Evolutionary conservation across 2,329 filamentous ascomycete species (phyloP), one percentile per base, ranked within the genome.

Genomic region (Sporothrix luriei): DNA sequence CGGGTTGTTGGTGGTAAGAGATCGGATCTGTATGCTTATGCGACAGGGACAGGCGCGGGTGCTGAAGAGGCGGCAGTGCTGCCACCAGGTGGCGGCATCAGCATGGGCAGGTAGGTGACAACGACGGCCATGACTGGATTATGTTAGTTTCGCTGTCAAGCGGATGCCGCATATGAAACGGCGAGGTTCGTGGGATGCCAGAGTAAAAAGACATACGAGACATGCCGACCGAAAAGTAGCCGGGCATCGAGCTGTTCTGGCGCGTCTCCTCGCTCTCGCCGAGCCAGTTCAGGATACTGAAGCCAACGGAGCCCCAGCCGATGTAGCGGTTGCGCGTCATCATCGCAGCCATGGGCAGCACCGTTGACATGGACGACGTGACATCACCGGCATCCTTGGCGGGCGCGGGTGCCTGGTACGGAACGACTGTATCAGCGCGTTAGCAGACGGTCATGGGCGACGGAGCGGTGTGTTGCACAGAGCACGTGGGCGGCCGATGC

Each of bases 261-360:
- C 84, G 86, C 70, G 87, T 79, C 71, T 90, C 88, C 75, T 88
- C 85, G 75, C 89, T 90, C 84, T 93, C 91, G 73, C 89, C 88
- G 62, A 93, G 85, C 91, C 91, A 94, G 78, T 83, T 88, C 82
- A 94, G 90, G 68, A 93, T 79, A 73, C 90, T 87, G 78, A 92
- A 90, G 71, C 93, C 85, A 46, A 94, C 88, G 52, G 91, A 86
- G 13, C 88, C 88, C 91, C 88, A 90, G 77, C 88, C 88, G 70
- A 90, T 81, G 76, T 87, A 95, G 85, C 92, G 91, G 82, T 97
- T 97, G 74, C 93, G 87, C 75, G 91, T 95, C 78, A 97, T 95
- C 85, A 97, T 96, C 73, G 94, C 94, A 70, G 92, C 93, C 94
- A 97, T 97, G 71, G 94, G 94, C 77, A 98, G 84, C 48, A 94